Evolutionary conservation across 805 yeast genomes (phyloP).

Genomic region (Huiozyma sinensis): DNA sequence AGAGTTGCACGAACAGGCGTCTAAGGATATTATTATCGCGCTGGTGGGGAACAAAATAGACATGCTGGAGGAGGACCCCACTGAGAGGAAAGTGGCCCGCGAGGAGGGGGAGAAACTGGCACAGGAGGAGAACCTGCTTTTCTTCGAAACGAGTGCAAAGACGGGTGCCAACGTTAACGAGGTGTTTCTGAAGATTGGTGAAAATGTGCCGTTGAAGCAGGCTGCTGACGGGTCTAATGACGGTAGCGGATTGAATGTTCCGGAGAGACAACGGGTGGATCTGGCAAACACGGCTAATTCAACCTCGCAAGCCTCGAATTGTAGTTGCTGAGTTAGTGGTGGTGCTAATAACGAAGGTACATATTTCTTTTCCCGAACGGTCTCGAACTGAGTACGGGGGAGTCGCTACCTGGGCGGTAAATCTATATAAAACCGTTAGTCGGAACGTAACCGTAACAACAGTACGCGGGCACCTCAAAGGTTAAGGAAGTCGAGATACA

Average conservation of each 20-base stretch:
- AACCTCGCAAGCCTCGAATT: conserved; percentile 21
- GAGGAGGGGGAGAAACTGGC: conserved; percentile 86
- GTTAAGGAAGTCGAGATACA: too few relatives aligned
- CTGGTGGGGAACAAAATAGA: conserved; percentile 90
- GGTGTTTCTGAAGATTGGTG: conserved; percentile 83
- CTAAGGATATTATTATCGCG: conserved; percentile 85
- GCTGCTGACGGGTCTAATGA: conserved; percentile 11
- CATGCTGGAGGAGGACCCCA: conserved; percentile 42
- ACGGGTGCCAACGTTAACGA: conserved; percentile 82
- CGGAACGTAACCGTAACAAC: too few relatives aligned
- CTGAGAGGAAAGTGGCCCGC: conserved; percentile 56
- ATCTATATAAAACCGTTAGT: too few relatives aligned
- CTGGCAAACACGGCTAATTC: conserved; percentile 25
- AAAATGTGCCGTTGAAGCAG: conserved; percentile 53
- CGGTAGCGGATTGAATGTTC: conserved; percentile 15
- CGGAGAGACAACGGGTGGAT: conserved; percentile 27
- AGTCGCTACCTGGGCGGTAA: too few relatives aligned
- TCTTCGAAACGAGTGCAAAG: conserved; percentile 93
- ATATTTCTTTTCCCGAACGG: too few relatives aligned
- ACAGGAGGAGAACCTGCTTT: conserved; percentile 79
- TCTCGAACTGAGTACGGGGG: too few relatives aligned
- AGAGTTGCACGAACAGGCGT: conserved; percentile 90
- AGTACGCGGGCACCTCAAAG: too few relatives aligned
- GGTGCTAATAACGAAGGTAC: too few relatives aligned
- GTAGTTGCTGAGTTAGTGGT: conserved; percentile 21